Percentiles rank a stretch among this genome's conserved stretches.
These are phyloP conservation scores for Talaromyces wortmannii DNA, from an alignment of 495 filamentous ascomycete genomes.

Conservation along the genomic window DNA sequence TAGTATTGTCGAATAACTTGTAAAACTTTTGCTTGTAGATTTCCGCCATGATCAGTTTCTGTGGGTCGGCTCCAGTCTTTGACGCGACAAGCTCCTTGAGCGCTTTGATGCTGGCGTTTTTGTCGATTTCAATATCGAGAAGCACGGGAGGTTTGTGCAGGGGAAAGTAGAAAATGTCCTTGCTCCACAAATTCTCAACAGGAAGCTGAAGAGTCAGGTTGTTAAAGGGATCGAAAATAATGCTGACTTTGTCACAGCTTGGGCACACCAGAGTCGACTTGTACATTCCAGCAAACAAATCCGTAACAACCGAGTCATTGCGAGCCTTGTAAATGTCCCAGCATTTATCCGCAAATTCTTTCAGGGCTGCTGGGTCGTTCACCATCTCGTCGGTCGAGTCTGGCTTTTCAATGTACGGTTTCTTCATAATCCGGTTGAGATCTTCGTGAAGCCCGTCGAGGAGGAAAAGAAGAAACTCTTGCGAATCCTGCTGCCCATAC, in stretches of 20 bases:
- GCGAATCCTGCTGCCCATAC: conserved; percentile 93
- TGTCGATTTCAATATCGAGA: conserved; percentile 84
- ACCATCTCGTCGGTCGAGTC: conserved; percentile 98
- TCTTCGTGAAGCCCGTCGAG: conserved; percentile 94
- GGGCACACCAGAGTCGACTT: conserved; percentile 95
- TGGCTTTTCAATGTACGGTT: conserved; percentile 95
- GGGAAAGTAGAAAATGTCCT: conserved; percentile 67
- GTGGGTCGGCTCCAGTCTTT: conserved; percentile 50
- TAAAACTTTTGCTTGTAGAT: conserved; percentile 78
- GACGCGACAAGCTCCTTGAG: conserved; percentile 72
- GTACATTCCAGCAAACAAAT: conserved; percentile 95
- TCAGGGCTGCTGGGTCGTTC: conserved; percentile 65
- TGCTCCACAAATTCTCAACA: conserved; percentile 68
- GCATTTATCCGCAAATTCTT: conserved; percentile 74
- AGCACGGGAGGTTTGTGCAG: conserved; percentile 56
- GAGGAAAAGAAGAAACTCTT: conserved; percentile 95
- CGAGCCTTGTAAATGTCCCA: conserved; percentile 89
- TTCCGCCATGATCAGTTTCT: conserved; percentile 64
- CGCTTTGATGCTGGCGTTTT: conserved; percentile 61
- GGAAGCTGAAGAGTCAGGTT: conserved; percentile 88
- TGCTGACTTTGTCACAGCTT: conserved; percentile 87
- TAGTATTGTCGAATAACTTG: conserved; percentile 65
- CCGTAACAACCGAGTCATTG: conserved; percentile 90
- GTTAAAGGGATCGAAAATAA: conserved; percentile 98
- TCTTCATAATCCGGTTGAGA: conserved; percentile 86